phyloP scores from a whole-genome alignment of 1,284 basidiomycete species.

The Xanthoconium separans region DNA sequence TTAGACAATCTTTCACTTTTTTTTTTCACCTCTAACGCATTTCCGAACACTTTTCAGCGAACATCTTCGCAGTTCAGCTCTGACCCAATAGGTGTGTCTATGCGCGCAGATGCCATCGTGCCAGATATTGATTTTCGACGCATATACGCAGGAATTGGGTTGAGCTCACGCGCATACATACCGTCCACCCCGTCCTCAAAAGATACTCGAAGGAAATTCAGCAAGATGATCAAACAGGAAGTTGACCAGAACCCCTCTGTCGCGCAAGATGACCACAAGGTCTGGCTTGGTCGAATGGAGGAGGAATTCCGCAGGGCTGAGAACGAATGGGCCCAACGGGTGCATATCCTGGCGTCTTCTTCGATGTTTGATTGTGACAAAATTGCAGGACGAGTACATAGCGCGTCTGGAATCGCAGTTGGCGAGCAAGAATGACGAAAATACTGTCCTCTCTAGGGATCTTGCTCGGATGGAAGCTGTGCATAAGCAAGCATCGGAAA shows the following conservation, averaged over 20 bases:
- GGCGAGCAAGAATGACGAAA: slow-evolving; percentile 18
- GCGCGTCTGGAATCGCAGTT: slow-evolving; percentile 21
- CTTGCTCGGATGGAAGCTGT: slow-evolving; percentile 15
- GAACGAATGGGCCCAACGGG: slow-evolving; percentile 16
- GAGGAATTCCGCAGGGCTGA: slow-evolving; percentile 1
- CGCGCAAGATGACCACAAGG: not conserved
- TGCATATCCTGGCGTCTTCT: not conserved
- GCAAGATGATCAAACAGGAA: slow-evolving; percentile 12
- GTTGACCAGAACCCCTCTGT: not conserved
- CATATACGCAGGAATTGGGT: slow-evolving; percentile 17
- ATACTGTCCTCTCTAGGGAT: slow-evolving; percentile 10
- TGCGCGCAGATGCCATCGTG: slow-evolving; percentile 8
- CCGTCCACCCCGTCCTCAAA: slow-evolving; percentile 2
- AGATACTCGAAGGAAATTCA: slow-evolving; percentile 7
- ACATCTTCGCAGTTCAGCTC: slow-evolving; percentile 5
- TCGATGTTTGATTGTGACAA: not conserved
- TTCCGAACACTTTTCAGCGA: slow-evolving; percentile 13
- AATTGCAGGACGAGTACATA: slow-evolving; percentile 19
- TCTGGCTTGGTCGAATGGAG: not conserved
- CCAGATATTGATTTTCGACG: slow-evolving; percentile 1
- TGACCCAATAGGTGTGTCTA: slow-evolving; percentile 26
- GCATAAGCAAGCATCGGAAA: slow-evolving; percentile 19
- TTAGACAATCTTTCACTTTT: not conserved
- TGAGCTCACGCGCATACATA: slow-evolving; percentile 1
- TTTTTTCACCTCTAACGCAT: not conserved